phyloP scores from a whole-genome alignment of 2,329 filamentous ascomycete species.

The Aspergillus alliaceus region DNA sequence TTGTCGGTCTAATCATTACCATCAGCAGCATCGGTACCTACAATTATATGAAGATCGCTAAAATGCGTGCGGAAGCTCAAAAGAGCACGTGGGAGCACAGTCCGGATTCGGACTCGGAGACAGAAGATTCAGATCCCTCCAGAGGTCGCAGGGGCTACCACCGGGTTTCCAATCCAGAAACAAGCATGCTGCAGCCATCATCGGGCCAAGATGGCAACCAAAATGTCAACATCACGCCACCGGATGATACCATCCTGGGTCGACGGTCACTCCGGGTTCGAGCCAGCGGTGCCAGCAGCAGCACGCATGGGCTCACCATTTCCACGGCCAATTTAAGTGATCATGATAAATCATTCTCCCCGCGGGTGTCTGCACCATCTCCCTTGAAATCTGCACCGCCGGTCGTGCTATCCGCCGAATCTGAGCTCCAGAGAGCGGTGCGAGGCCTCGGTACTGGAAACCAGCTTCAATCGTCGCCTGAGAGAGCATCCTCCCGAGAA shows the following conservation, averaged over 20 bases:
- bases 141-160: conserved; percentile 27
- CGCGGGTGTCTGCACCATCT: conserved; percentile 19
- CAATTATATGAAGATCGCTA: conserved; percentile 90
- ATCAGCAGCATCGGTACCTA: conserved; percentile 84
- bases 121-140: conserved; percentile 25
- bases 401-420: conserved; percentile 28
- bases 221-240: conserved; percentile 25
- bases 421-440: conserved; percentile 21
- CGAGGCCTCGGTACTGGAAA: conserved; percentile 31
- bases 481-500: conserved; percentile 8
- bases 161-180: conserved; percentile 25
- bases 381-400: conserved; percentile 35
- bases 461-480: conserved; percentile 20
- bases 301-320: conserved; percentile 27
- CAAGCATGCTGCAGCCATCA: conserved; percentile 16
- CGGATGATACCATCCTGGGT: conserved; percentile 21
- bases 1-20: conserved; percentile 83
- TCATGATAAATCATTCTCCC: conserved; percentile 22
- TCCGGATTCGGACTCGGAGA: conserved; percentile 28
- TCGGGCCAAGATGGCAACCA: conserved; percentile 19
- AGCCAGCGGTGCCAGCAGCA: conserved; percentile 31
- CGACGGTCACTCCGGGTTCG: conserved; percentile 35
- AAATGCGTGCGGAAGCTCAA: conserved; percentile 77
- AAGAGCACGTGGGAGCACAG: conserved; percentile 38
- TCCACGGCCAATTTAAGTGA: conserved; percentile 33